phyloP scores from a whole-genome alignment of 202 grass and related monocot genomes.

The Zizania palustris region DNA sequence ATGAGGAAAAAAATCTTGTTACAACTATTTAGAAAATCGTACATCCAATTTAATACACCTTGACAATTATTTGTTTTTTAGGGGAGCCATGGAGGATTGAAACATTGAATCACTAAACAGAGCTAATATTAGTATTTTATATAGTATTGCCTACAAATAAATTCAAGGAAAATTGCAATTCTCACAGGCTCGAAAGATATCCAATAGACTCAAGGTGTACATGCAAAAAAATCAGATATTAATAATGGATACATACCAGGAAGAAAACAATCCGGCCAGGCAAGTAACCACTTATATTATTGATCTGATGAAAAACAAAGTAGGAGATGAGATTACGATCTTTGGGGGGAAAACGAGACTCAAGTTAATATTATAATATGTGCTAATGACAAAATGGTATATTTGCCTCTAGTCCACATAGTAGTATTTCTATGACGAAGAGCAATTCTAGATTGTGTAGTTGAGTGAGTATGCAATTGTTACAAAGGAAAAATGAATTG shows the following conservation, averaged over 20 bases:
- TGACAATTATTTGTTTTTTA: neutral
- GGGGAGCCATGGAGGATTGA: neutral
- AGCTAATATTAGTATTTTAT: constrained; percentile 35
- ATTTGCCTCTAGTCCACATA: constrained; percentile 24
- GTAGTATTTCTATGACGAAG: constrained; percentile 32
- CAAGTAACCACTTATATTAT: constrained; percentile 95
- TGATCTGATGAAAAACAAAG: constrained; percentile 65
- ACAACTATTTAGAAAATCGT: constrained; percentile 30
- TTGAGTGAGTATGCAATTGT: constrained; percentile 8
- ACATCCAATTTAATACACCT: neutral
- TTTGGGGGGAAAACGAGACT: constrained; percentile 9
- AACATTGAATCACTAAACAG: constrained; percentile 23
- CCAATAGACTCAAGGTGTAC: neutral
- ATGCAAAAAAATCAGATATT: constrained; percentile 29
- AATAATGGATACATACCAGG: constrained; percentile 59
- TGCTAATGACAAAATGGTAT: constrained; percentile 16
- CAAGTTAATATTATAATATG: constrained; percentile 3
- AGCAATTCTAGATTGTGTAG: constrained; percentile 24
- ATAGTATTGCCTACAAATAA: constrained; percentile 24
- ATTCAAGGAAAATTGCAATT: constrained; percentile 23
- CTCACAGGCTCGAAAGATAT: neutral
- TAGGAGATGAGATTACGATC: constrained; percentile 20
- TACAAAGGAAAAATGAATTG: constrained; percentile 27
- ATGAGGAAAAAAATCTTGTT: constrained; percentile 6
- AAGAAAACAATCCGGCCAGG: constrained; percentile 98